phyloP scores from a whole-genome alignment of 306 rosid genomes.

The Quercus bicolor region DNA sequence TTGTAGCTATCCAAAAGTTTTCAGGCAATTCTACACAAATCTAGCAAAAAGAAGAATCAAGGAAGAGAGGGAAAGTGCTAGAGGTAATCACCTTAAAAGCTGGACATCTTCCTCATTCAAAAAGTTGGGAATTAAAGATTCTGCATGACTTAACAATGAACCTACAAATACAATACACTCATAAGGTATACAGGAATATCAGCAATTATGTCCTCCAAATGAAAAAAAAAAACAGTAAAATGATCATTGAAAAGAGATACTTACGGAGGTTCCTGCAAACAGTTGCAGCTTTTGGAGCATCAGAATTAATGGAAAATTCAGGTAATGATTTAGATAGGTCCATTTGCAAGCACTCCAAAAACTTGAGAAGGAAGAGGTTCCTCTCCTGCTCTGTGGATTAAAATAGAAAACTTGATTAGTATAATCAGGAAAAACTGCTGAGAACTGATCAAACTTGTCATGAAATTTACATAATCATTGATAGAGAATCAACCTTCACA shows the following conservation, averaged over 20 bases:
- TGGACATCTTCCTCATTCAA: constrained; percentile 85
- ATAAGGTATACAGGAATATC: constrained; percentile 27
- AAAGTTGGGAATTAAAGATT: constrained; percentile 81
- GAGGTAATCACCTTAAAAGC: constrained; percentile 63
- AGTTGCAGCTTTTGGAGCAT: constrained; percentile 53
- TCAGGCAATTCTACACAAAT: constrained; percentile 17
- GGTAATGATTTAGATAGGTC: constrained; percentile 61
- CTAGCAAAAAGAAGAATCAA: background rate
- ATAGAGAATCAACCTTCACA: constrained; percentile 75
- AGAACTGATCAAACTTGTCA: constrained; percentile 12
- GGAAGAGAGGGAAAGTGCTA: constrained; percentile 1
- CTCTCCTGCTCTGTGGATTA: constrained; percentile 82
- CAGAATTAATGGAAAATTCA: constrained; percentile 61
- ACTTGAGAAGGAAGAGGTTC: constrained; percentile 74
- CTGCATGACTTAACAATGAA: constrained; percentile 86
- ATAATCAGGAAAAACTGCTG: constrained; percentile 21
- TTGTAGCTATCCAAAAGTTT: constrained; percentile 14
- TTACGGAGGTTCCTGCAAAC: constrained; percentile 82
- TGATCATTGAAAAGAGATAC: constrained; percentile 18
- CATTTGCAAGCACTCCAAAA: constrained; percentile 76
- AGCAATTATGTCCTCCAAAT: constrained; percentile 5
- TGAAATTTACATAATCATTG: constrained; percentile 16
- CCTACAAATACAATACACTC: constrained; percentile 51
- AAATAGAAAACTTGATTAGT: constrained; percentile 18
- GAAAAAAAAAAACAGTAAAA: background rate